These are phyloP conservation scores for Cercospora sp. DNA, from an alignment of 2,329 filamentous ascomycete species.

Conservation along the genomic window DNA sequence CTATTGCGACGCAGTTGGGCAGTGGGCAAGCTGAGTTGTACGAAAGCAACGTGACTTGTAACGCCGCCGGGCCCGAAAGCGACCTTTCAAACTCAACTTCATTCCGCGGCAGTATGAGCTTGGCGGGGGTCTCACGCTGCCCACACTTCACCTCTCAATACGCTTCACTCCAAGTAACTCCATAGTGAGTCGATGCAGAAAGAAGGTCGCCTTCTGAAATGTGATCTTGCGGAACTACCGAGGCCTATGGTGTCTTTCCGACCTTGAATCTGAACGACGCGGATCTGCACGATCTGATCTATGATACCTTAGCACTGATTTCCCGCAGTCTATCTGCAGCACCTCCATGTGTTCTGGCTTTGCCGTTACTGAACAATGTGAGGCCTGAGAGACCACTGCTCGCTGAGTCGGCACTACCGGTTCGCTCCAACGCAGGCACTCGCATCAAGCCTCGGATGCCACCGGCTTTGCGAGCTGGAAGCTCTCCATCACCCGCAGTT, in stretches of 20 bases:
- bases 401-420: slow-evolving; percentile 32
- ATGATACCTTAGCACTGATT: slow-evolving; percentile 21
- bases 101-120: no score
- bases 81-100: no score
- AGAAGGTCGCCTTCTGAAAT: neutral
- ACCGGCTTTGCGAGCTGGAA: slow-evolving; percentile 58
- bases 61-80: no score
- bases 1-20: neutral
- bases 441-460: slow-evolving; percentile 52
- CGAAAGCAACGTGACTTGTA: no score
- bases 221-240: neutral
- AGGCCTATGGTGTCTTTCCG: neutral
- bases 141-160: neutral
- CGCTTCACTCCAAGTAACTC: neutral
- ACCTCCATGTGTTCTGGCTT: slow-evolving; percentile 16
- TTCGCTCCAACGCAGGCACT: slow-evolving; percentile 23
- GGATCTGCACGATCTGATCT: neutral
- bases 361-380: slow-evolving; percentile 28
- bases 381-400: slow-evolving; percentile 30
- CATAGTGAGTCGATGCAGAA: neutral
- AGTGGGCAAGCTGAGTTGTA: no score
- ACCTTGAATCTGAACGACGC: neutral
- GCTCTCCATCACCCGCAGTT: slow-evolving; percentile 70
- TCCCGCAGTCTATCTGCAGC: slow-evolving; percentile 36
- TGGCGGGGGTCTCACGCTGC: no score